A percentile compares a stretch with the other conserved stretches of the same genome.
phyloP scores from a whole-genome alignment of 2,329 filamentous ascomycete genomes.

The Remersonia thermophila region DNA sequence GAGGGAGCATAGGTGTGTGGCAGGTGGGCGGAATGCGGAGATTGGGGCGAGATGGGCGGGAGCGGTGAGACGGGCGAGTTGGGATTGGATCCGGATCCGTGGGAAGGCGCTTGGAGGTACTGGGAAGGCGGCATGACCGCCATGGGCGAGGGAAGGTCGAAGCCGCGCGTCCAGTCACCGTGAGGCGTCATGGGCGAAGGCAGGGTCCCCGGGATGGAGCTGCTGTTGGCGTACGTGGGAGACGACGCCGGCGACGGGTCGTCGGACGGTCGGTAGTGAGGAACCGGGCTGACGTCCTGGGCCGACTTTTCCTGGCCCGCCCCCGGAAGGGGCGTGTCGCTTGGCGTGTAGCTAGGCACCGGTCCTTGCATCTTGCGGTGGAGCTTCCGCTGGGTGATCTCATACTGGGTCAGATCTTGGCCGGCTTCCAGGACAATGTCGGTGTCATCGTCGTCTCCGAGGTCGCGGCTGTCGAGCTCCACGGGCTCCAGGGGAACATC shows the following conservation, averaged over 20 bases:
- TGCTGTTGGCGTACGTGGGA: conserved; percentile 27
- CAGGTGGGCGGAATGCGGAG: conserved; percentile 7
- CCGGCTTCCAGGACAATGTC: conserved; percentile 30
- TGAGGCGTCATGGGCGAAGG: conserved; percentile 38
- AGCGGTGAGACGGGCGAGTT: conserved; percentile 19
- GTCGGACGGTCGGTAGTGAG: conserved; percentile 25
- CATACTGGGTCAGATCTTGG: conserved; percentile 34
- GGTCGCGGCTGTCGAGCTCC: conserved; percentile 35
- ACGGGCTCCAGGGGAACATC: conserved; percentile 33
- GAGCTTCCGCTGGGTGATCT: conserved; percentile 37
- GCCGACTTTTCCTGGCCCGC: conserved; percentile 23
- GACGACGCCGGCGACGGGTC: conserved; percentile 22
- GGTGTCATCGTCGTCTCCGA: conserved; percentile 28
- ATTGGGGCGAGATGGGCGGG: conserved; percentile 17
- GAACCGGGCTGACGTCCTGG: conserved; percentile 22
- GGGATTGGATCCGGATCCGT: conserved; percentile 17
- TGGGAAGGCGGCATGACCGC: conserved; percentile 23
- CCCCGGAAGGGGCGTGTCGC: conserved; percentile 19
- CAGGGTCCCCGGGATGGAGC: conserved; percentile 29
- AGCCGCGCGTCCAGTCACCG: conserved; percentile 28
- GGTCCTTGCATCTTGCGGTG: conserved; percentile 39
- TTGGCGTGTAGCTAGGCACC: conserved; percentile 33
- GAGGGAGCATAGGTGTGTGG: conserved; percentile 18
- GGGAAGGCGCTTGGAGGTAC: conserved; percentile 18
- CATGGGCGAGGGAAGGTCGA: conserved; percentile 33